A percentile compares a stretch with the other conserved stretches of the same genome.
Conservation (phyloP, 352 stramenopile genomes). For the Globisporangium nodosum region DNA sequence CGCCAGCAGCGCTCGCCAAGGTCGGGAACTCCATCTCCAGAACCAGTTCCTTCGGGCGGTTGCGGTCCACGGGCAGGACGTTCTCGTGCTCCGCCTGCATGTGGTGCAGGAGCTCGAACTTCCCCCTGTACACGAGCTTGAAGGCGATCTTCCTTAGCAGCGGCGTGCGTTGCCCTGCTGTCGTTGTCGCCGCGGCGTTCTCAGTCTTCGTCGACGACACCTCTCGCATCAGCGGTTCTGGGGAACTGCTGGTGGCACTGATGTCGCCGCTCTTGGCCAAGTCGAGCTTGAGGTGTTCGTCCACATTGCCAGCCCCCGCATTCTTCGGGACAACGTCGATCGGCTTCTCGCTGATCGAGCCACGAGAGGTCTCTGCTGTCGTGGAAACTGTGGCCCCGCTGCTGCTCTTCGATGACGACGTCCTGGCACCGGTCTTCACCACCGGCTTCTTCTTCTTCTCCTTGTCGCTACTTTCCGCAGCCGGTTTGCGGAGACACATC, state of each 20-base stretch:
- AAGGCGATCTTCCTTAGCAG: constrained; percentile 43
- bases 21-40: constrained; percentile 61
- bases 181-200: background rate
- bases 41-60: constrained; percentile 59
- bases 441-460: too few species aligned
- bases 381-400: background rate
- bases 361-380: background rate
- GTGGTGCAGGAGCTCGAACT: constrained; percentile 71
- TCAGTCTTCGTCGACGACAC: constrained; percentile 10
- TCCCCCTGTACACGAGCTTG: constrained; percentile 57
- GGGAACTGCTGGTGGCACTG: background rate
- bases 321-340: constrained; percentile 12
- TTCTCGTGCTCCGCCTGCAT: constrained; percentile 49
- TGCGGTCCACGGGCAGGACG: constrained; percentile 22
- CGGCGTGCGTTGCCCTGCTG: background rate
- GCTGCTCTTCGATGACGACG: too few species aligned
- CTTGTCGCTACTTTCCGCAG: constrained; percentile 4
- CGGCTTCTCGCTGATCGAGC: constrained; percentile 3
- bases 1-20: constrained; percentile 39
- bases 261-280: background rate
- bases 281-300: constrained; percentile 2
- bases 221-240: constrained; percentile 12
- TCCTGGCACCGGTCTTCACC: too few species aligned
- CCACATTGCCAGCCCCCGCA: background rate
- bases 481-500: constrained; percentile 52